Base-by-base conservation (phyloP, 2,329 filamentous ascomycete species). In the Lachnellula occidentalis region DNA sequence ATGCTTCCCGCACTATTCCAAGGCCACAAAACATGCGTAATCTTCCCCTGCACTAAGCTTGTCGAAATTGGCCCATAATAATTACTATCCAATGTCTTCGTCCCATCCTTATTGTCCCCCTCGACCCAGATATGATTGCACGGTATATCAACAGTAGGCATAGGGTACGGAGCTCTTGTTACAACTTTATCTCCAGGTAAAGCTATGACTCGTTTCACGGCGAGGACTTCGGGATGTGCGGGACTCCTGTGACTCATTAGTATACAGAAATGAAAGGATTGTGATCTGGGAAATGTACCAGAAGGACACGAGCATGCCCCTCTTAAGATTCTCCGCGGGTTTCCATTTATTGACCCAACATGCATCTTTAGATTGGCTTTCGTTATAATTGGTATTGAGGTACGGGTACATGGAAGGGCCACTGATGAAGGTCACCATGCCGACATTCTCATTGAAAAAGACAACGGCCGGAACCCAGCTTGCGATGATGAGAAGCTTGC, bases 51-150 rank as follows among this genome's bases (percentile, higher is more conserved):
- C 36, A 97, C 80, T 59, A 97, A 69, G 52, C 81, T 82, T 60
- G 82, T 82, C 22, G 88, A 87, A 47, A 95, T 83, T 4, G 94
- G 90, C 1, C 94, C 94, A 70, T 95, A 96, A 12, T 83, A 83
- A 72, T 96, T 95, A 71, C 91, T 96, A 73, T 99, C 94, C 56
- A 85, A 70, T 53, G 83, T 90, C 64, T 81, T 81, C 49, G 80
- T 78, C 63, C 82, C 80, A 64, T 81, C 80, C 54, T 62, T 65
- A 43, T 71, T 71, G 12, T 99, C 94, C 1, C 94, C 94, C 69
- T 97, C 92, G 1, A 99, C 83, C 94, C 94, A 99, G 27, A 97
- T 79, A 74, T 97, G 92, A 17, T 90, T 90, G 58, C 79, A 79
- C 5, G 92, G 92, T 21, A 99, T 81, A 58, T 79, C 78, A 45